A percentile compares a stretch with the other conserved stretches of the same genome.
Evolutionary conservation across 2,329 filamentous ascomycete species (phyloP).

Genomic region (Canariomyces notabilis): DNA sequence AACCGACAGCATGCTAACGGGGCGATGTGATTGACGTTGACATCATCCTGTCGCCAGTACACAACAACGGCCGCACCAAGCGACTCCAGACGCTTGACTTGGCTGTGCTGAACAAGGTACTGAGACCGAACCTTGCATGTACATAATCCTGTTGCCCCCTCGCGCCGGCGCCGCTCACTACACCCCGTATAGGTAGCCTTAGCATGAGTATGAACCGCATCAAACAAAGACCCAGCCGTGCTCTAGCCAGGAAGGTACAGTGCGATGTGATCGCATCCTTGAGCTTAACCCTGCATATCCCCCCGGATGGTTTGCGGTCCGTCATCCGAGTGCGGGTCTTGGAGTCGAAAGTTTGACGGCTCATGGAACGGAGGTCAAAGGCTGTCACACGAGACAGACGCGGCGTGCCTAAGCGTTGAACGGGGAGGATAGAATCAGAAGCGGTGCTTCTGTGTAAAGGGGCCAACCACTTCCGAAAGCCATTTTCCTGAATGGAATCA

Average conservation of each 20-base stretch:
- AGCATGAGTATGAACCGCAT: neutral
- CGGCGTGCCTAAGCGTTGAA: too few species aligned
- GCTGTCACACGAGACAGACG: too few species aligned
- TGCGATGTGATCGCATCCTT: neutral
- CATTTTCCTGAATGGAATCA: neutral
- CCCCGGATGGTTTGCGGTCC: neutral
- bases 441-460: too few species aligned
- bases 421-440: too few species aligned
- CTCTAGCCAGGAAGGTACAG: neutral
- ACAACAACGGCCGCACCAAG: neutral
- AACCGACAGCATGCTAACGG: neutral
- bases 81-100: neutral
- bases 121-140: slow-evolving; percentile 1
- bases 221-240: neutral
- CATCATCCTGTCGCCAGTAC: slow-evolving; percentile 2
- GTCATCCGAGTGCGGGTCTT: neutral
- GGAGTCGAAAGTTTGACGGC: too few species aligned
- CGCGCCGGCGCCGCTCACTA: neutral
- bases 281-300: neutral
- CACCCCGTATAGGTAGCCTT: neutral
- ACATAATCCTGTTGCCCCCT: neutral
- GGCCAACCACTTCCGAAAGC: neutral
- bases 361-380: too few species aligned
- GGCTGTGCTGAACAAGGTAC: neutral
- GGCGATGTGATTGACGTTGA: slow-evolving; percentile 5